phyloP scores from a whole-genome alignment of 768 basidiomycete genomes.

The Tylopilus plumbeoviolaceoides region DNA sequence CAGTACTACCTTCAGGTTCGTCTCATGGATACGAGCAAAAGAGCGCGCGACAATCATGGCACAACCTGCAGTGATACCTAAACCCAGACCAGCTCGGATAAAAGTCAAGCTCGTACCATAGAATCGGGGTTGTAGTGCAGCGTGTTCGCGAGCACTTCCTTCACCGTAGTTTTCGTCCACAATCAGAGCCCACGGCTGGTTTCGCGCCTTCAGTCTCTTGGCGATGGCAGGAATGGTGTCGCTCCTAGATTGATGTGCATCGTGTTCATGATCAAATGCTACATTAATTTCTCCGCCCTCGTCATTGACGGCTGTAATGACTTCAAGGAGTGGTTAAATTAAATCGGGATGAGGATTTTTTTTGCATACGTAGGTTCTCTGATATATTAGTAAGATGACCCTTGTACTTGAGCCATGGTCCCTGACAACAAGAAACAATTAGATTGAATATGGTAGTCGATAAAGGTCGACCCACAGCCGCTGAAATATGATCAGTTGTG shows the following conservation, averaged over 20 bases:
- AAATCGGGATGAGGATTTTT: not conserved
- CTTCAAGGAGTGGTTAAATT: slow-evolving; percentile 34
- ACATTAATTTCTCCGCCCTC: slow-evolving; percentile 92
- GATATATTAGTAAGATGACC: slow-evolving; percentile 95
- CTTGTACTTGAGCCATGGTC: slow-evolving; percentile 99
- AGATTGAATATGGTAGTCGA: not conserved
- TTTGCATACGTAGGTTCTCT: slow-evolving; percentile 79
- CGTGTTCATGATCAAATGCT: slow-evolving; percentile 73
- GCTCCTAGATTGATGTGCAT: slow-evolving; percentile 37
- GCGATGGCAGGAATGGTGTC: slow-evolving; percentile 91
- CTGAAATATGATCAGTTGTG: slow-evolving; percentile 98
- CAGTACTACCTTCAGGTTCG: slow-evolving; percentile 77
- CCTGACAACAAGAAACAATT: slow-evolving; percentile 40
- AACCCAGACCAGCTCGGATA: not conserved
- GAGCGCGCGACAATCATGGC: slow-evolving; percentile 85
- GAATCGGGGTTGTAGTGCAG: slow-evolving; percentile 93
- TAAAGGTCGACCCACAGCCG: slow-evolving; percentile 59
- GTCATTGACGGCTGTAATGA: slow-evolving; percentile 94
- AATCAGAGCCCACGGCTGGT: slow-evolving; percentile 88
- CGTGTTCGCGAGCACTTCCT: slow-evolving; percentile 96
- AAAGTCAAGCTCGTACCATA: slow-evolving; percentile 50
- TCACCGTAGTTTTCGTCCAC: slow-evolving; percentile 99
- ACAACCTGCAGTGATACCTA: slow-evolving; percentile 50
- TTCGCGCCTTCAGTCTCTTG: slow-evolving; percentile 78
- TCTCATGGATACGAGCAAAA: slow-evolving; percentile 98